Evolutionary conservation across 2,329 filamentous ascomycete genomes (phyloP), one percentile per base, ranked within the genome.

Genomic region (Alternaria novae-zelandiae): DNA sequence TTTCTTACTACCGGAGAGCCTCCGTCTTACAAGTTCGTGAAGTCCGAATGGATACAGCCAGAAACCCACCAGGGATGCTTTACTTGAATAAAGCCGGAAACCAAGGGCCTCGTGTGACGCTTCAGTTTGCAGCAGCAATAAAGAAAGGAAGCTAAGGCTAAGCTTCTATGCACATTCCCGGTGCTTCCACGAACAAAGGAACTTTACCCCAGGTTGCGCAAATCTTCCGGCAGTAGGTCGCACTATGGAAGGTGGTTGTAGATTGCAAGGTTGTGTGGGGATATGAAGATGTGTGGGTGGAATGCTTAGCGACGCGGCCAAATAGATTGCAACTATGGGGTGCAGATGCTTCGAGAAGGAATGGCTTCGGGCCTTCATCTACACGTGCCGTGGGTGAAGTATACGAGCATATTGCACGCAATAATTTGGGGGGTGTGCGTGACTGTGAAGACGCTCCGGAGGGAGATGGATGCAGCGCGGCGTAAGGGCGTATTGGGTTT

Each of bases 261-360:
- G 65, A 78, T 78, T 73, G 68, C 67, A 59, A 28, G 54, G 61
- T 49, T 62, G 72, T 75, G 75, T 71, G 75, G 75, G 74, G 74
- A 71, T 67, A 74, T 73, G 70, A 65, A 57, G 64, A 63, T 59
- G 57, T 56, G 65, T 65, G 65, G 67, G 45, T 69, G 62, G 65
- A 61, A 54, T 64, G 41, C 53, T 43, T 67, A 67, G 67, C 54
- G 64, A 59, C 55, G 62, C 65, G 72, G 71, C 53, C 67, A 67
- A 70, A 70, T 77, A 78, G 67, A 79, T 73, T 78, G 64, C 64
- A 73, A 70, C 32, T 71, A 74, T 74, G 77, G 71, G 73, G 71
- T 74, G 66, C 65, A 72, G 74, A 76, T 71, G 61, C 63, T 73
- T 76, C 72, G 66, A 75, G 73, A 72, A 70, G 65, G 66, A 58